A percentile compares a stretch with the other conserved stretches of the same genome.
Evolutionary conservation across 1,284 basidiomycete species (phyloP).

Genomic region (Sanghuangporus weigelae): DNA sequence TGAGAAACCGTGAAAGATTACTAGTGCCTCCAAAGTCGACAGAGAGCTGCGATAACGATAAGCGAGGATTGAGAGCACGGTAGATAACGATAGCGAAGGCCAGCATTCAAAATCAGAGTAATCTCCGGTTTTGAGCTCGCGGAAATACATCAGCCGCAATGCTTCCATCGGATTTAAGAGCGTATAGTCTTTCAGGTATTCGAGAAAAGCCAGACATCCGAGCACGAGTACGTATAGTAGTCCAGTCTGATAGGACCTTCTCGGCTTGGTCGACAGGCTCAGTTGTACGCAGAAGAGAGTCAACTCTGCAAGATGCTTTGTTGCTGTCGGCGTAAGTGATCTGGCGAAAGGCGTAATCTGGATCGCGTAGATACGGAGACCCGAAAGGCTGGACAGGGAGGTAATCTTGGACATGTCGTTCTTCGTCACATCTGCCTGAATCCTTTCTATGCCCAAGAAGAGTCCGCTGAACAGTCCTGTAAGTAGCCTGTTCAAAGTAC

Average conservation of each 20-base stretch:
- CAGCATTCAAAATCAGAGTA: background rate
- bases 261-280: background rate
- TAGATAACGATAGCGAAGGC: background rate
- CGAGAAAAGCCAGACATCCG: background rate
- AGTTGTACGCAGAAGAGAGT: background rate
- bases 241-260: background rate
- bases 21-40: too few species aligned
- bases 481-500: background rate
- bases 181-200: conserved; percentile 1
- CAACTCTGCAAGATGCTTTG: background rate
- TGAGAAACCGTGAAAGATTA: too few species aligned
- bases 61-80: background rate
- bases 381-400: background rate
- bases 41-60: too few species aligned
- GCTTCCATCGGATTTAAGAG: background rate
- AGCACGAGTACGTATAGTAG: background rate
- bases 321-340: background rate
- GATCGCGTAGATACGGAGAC: background rate
- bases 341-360: background rate
- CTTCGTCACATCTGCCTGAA: background rate
- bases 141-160: background rate
- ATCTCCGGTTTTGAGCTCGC: background rate
- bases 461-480: background rate
- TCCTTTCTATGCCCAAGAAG: background rate
- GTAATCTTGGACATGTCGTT: background rate